These are phyloP conservation scores for Cymbidium sinense DNA, from an alignment of 106 monocot species.

Conservation along the genomic window DNA sequence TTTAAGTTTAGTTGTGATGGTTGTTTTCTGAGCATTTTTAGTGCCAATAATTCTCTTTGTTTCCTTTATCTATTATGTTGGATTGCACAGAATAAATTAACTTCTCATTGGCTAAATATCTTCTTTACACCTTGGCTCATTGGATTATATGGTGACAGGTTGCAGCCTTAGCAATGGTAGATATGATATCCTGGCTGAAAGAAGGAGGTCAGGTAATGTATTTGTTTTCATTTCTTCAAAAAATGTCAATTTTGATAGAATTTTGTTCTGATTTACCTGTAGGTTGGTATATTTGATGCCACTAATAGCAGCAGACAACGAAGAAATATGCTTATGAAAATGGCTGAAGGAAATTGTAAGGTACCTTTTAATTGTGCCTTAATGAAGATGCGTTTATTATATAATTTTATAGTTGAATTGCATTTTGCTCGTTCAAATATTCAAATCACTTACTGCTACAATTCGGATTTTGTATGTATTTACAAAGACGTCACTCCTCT, in stretches of 20 bases:
- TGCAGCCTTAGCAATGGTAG: constrained; percentile 96
- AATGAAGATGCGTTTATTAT: neutral
- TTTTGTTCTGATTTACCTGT: constrained; percentile 20
- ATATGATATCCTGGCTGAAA: constrained; percentile 98
- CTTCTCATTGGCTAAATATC: constrained; percentile 6
- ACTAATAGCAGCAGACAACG: constrained; percentile 87
- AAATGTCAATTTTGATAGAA: constrained; percentile 12
- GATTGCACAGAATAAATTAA: constrained; percentile 1
- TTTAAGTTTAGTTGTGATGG: neutral
- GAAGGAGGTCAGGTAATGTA: constrained; percentile 94
- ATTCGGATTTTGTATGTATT: too few species aligned
- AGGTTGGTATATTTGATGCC: constrained; percentile 99
- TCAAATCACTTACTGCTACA: neutral
- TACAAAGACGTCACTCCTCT: too few species aligned
- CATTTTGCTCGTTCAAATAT: neutral
- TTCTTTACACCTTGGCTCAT: neutral
- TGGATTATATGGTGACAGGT: constrained; percentile 42
- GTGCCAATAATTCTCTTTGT: neutral
- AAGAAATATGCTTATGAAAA: constrained; percentile 98
- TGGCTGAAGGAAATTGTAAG: constrained; percentile 99
- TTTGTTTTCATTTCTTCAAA: neutral
- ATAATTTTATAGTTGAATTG: neutral
- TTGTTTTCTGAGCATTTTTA: neutral
- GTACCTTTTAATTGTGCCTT: constrained; percentile 22
- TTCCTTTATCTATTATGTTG: neutral